phyloP scores from a whole-genome alignment of 139 green algal genomes.

The Auxenochlorella pyrenoidosa region DNA sequence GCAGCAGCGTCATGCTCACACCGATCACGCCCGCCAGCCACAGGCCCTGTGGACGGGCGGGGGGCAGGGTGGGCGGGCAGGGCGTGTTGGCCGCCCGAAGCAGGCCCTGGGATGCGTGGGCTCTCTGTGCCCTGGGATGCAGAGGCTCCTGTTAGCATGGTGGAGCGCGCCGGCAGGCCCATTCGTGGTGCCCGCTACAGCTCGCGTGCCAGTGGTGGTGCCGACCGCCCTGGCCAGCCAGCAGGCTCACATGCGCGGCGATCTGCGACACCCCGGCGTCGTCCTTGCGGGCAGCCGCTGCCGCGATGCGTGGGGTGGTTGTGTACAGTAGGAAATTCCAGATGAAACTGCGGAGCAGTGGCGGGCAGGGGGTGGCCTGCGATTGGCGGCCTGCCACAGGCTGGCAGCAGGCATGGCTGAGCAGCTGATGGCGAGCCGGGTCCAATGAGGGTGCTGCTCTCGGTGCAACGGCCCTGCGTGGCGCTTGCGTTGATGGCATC shows the following conservation, averaged over 20 bases:
- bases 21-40: constrained; percentile 49
- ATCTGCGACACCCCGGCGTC: constrained; percentile 28
- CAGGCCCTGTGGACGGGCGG: constrained; percentile 19
- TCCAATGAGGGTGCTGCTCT: too few species aligned
- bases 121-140: too few species aligned
- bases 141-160: too few species aligned
- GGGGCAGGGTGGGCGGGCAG: neutral
- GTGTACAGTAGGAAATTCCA: constrained; percentile 58
- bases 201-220: too few species aligned
- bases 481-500: too few species aligned
- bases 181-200: too few species aligned
- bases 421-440: too few species aligned
- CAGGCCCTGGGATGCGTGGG: too few species aligned
- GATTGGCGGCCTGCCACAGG: neutral
- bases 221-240: neutral
- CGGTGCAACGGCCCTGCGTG: too few species aligned
- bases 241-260: constrained; percentile 2
- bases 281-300: constrained; percentile 35
- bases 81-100: too few species aligned
- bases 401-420: too few species aligned
- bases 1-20: constrained; percentile 12
- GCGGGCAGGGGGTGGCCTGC: neutral
- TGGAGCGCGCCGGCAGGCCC: too few species aligned
- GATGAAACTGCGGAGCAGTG: neutral
- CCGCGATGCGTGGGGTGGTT: constrained; percentile 47